Conservation (phyloP, 495 filamentous ascomycete genomes). For the Zalerion maritima region DNA sequence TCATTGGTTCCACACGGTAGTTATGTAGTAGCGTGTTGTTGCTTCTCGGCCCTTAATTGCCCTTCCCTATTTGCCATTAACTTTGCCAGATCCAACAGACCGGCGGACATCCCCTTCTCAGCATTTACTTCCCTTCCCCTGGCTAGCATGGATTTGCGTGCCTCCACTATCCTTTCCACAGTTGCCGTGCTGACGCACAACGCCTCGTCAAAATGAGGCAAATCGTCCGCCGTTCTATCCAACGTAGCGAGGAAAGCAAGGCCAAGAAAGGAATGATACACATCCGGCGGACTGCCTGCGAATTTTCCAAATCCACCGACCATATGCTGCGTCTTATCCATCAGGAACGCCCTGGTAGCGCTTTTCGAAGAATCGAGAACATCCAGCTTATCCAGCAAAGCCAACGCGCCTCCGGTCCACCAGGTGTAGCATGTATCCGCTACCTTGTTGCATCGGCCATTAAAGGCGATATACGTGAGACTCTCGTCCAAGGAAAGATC, state of each 20-base stretch:
- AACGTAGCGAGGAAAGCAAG: conserved; percentile 61
- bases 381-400: conserved; percentile 45
- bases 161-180: conserved; percentile 27
- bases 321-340: conserved; percentile 78
- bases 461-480: conserved; percentile 48
- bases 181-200: conserved; percentile 48
- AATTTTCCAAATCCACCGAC: conserved; percentile 84
- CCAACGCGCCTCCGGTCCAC: conserved; percentile 67
- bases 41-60: too few relatives aligned
- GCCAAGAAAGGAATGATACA: conserved; percentile 83
- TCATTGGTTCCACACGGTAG: too few relatives aligned
- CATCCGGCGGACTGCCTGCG: conserved; percentile 70
- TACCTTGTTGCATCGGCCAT: conserved; percentile 76
- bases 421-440: conserved; percentile 92
- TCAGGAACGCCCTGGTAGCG: conserved; percentile 58
- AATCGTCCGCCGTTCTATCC: conserved; percentile 41
- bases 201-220: conserved; percentile 50
- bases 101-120: too few relatives aligned
- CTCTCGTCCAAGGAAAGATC: conserved; percentile 17
- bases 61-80: too few relatives aligned
- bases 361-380: conserved; percentile 47
- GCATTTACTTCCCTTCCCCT: background rate
- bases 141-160: conserved; percentile 17
- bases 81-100: too few relatives aligned
- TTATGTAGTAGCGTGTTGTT: too few relatives aligned